Conservation (phyloP, 768 basidiomycete genomes). For the Lyophyllum semitale region DNA sequence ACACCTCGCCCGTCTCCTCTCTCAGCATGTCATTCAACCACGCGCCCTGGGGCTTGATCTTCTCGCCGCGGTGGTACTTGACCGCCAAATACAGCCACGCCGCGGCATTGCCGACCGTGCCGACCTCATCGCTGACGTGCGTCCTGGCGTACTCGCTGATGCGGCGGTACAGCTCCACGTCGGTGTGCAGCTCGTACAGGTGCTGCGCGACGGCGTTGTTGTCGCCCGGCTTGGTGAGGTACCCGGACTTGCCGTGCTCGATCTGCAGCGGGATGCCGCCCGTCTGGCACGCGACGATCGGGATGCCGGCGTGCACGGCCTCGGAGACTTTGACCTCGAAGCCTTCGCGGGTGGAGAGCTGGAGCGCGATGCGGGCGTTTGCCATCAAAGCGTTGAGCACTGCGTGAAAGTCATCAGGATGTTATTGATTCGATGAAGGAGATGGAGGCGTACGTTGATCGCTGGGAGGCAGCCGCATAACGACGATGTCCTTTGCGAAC, state of each 20-base stretch:
- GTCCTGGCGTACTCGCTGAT: slow-evolving; percentile 71
- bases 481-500: slow-evolving; percentile 66
- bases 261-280: slow-evolving; percentile 96
- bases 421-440: not conserved
- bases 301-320: slow-evolving; percentile 88
- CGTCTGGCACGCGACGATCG: slow-evolving; percentile 80
- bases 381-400: slow-evolving; percentile 89
- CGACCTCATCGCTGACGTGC: slow-evolving; percentile 83
- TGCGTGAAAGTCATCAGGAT: slow-evolving; percentile 25
- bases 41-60: slow-evolving; percentile 77
- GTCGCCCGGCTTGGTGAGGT: slow-evolving; percentile 77
- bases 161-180: slow-evolving; percentile 62
- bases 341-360: slow-evolving; percentile 91
- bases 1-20: slow-evolving; percentile 73
- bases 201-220: slow-evolving; percentile 74
- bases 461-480: slow-evolving; percentile 81
- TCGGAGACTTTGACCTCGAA: slow-evolving; percentile 98
- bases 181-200: slow-evolving; percentile 76
- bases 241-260: slow-evolving; percentile 85
- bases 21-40: slow-evolving; percentile 86
- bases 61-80: slow-evolving; percentile 76
- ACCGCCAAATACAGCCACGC: slow-evolving; percentile 70
- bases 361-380: slow-evolving; percentile 86
- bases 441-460: slow-evolving; percentile 65
- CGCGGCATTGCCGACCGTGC: slow-evolving; percentile 79